phyloP scores from a whole-genome alignment of 2,329 filamentous ascomycete genomes.

The Colletotrichum caudatum region DNA sequence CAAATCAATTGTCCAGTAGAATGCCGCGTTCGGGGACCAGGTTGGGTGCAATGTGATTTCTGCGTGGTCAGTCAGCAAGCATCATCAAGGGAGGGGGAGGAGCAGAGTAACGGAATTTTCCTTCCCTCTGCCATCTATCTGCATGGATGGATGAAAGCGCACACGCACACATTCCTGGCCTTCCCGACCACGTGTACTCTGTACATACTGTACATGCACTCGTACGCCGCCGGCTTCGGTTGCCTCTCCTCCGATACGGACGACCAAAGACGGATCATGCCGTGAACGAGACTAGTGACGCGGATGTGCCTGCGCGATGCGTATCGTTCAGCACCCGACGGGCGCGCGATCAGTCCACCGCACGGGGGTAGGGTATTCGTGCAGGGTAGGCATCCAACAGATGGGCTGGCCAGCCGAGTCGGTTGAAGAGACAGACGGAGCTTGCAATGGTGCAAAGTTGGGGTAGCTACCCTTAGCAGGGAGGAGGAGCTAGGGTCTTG shows the following conservation, averaged over 20 bases:
- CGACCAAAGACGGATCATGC: conserved; percentile 1
- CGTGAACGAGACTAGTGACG: background rate
- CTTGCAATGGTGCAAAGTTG: conserved; percentile 31
- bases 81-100: background rate
- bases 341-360: background rate
- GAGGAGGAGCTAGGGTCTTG: conserved; percentile 8
- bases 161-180: conserved; percentile 12
- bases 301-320: background rate
- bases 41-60: conserved; percentile 3
- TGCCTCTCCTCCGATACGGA: conserved; percentile 16
- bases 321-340: background rate
- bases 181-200: conserved; percentile 9
- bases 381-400: background rate
- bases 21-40: conserved; percentile 12
- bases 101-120: background rate
- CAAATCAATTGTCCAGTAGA: conserved; percentile 37
- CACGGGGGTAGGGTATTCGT: no score
- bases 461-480: conserved; percentile 32
- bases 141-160: conserved; percentile 28
- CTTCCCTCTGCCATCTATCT: background rate
- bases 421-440: background rate
- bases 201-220: background rate
- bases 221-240: conserved; percentile 20
- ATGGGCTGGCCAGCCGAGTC: background rate
- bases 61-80: conserved; percentile 17